These are phyloP conservation scores for Gossypium ekmanianum DNA, from an alignment of 345 rosid species.

Conservation along the genomic window DNA sequence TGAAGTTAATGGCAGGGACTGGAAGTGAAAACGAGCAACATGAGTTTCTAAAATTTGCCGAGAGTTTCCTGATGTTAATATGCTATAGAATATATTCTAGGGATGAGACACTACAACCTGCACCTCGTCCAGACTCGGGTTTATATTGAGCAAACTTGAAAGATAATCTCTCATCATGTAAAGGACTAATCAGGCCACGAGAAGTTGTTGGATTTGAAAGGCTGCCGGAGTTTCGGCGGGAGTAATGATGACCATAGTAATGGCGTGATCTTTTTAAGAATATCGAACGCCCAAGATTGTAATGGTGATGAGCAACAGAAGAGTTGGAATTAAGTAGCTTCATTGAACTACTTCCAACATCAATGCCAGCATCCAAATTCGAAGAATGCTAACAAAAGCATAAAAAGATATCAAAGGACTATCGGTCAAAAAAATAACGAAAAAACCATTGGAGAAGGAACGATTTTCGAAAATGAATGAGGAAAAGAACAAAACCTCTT, in stretches of 20 bases:
- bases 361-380: slow-evolving; percentile 32
- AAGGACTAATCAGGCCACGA: slow-evolving; percentile 35
- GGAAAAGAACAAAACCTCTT: slow-evolving; percentile 33
- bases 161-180: slow-evolving; percentile 30
- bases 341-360: slow-evolving; percentile 25
- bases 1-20: not conserved
- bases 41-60: not conserved
- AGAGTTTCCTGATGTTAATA: not conserved
- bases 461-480: not conserved
- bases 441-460: not conserved
- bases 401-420: not conserved
- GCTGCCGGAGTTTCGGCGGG: slow-evolving; percentile 44
- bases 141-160: slow-evolving; percentile 23
- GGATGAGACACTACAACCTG: slow-evolving; percentile 28
- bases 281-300: slow-evolving; percentile 41
- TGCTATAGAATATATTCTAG: not conserved
- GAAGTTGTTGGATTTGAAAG: slow-evolving; percentile 43
- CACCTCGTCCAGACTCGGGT: slow-evolving; percentile 25
- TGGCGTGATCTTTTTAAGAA: slow-evolving; percentile 59
- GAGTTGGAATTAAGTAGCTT: slow-evolving; percentile 30
- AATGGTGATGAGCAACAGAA: slow-evolving; percentile 25
- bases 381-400: slow-evolving; percentile 34
- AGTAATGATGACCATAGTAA: slow-evolving; percentile 51
- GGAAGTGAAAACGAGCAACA: not conserved
- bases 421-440: no score